A percentile compares a stretch with the other conserved stretches of the same genome.
phyloP scores from a whole-genome alignment of 2,329 filamentous ascomycete genomes.

The Cladophialophora bantiana region DNA sequence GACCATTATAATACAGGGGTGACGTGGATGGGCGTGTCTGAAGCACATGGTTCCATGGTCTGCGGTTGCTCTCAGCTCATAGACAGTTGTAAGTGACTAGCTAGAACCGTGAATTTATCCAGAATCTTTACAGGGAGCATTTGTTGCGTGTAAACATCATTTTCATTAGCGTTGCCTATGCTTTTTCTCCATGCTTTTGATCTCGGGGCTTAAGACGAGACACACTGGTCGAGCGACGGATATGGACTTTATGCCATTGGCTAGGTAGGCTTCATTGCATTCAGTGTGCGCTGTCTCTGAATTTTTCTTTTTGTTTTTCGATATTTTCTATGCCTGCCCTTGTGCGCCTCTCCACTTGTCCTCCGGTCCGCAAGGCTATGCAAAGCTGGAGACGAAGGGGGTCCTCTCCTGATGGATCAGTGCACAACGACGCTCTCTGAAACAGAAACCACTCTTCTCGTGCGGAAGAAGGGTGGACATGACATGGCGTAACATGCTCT shows the following conservation, averaged over 20 bases:
- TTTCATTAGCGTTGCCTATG: constrained; percentile 8
- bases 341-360: not conserved
- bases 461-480: no score
- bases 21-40: not conserved
- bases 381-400: not conserved
- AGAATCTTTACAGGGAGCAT: not conserved
- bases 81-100: not conserved
- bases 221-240: not conserved
- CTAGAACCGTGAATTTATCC: not conserved
- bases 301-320: not conserved
- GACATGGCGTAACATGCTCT: no score
- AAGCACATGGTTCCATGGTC: constrained; percentile 1
- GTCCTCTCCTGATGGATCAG: no score
- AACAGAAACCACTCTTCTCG: no score
- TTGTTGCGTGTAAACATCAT: not conserved
- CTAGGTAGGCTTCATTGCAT: not conserved
- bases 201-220: not conserved
- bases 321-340: not conserved
- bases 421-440: no score
- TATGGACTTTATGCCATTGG: not conserved
- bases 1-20: not conserved
- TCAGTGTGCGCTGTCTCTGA: not conserved
- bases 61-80: not conserved
- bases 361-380: not conserved
- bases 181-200: not conserved